phyloP scores from a whole-genome alignment of 345 rosid genomes.

The Dipteronia sinensis region DNA sequence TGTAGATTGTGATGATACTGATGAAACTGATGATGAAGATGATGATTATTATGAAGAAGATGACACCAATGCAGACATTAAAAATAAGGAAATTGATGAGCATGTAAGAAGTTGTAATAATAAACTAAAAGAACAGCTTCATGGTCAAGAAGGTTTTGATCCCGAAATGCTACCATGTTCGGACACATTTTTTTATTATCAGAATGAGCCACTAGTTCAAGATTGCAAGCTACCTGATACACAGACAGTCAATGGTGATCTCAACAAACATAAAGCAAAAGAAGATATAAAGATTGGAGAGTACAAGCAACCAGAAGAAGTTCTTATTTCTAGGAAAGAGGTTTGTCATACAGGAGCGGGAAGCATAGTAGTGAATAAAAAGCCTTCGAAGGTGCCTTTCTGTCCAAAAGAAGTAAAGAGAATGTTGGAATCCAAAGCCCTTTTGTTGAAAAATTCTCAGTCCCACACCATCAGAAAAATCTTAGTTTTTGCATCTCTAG shows the following conservation, averaged over 20 bases:
- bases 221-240: constrained; percentile 9
- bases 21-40: constrained; percentile 38
- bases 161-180: constrained; percentile 11
- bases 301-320: constrained; percentile 13
- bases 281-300: constrained; percentile 16
- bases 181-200: constrained; percentile 13
- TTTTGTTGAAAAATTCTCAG: constrained; percentile 48
- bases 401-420: constrained; percentile 58
- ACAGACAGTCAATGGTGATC: constrained; percentile 11
- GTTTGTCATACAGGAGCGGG: constrained; percentile 10
- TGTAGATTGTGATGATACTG: constrained; percentile 34
- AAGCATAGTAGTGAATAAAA: constrained; percentile 19
- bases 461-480: constrained; percentile 63
- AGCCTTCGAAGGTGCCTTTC: constrained; percentile 48
- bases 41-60: constrained; percentile 28
- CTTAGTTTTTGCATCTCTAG: constrained; percentile 51
- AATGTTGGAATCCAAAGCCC: constrained; percentile 40
- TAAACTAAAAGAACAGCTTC: constrained; percentile 18
- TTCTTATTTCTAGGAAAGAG: constrained; percentile 13
- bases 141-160: constrained; percentile 1
- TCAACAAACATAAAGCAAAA: constrained; percentile 10
- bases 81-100: constrained; percentile 23
- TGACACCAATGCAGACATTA: constrained; percentile 16
- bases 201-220: constrained; percentile 6
- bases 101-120: constrained; percentile 1